Evolutionary conservation across 257 asterid species (phyloP), one percentile per base, ranked within the genome.

Genomic region (Solanum neorickii): DNA sequence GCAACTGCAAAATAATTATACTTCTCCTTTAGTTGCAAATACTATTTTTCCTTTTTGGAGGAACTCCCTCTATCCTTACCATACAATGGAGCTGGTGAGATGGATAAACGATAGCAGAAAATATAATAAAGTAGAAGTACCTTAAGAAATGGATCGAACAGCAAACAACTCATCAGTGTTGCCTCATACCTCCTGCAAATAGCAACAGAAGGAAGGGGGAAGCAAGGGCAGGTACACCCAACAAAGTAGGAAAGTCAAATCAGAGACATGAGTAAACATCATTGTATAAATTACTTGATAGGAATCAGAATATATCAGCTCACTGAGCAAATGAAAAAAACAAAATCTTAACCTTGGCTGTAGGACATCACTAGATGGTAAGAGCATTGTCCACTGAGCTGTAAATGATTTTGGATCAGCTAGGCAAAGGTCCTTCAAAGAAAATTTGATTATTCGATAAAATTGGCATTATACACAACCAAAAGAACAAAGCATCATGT

Each of bases 351-450:
- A 95, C 99, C 98, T 94, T 88, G 93, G 97, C 87, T 90, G 96
- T 89, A 95, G 92, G 87, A 93, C 98, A 90, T 95, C 99, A 89
- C 91, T 94, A 89, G 95, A 94, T 44, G 98, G 98, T 91, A 96
- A 91, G 88, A 96, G 95, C 94, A 94, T 92, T 82, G 98, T 94
- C 99, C 98, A 95, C 78, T 96, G 98, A 84, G 97, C 89, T 44
- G 95, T 94, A 91, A 96, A 94, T 86, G 91, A 91, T 88, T 94
- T 95, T 74, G 99, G 95, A 91, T 96, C 99, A 87, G 95, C 98
- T 89, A 93, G 95, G 87, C 98, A 95, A 27, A 96, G 96, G 93
- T 96, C 99, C 99, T 96, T 88, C 88, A 70, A 90, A 87, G 73
- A 88, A 93, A 89, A 87, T 86, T 69, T 82, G 85, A 88, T 87